Percentiles rank a stretch among this genome's conserved stretches.
Evolutionary conservation across 768 basidiomycete genomes (phyloP).

Genomic region (Suillus clintonianus): DNA sequence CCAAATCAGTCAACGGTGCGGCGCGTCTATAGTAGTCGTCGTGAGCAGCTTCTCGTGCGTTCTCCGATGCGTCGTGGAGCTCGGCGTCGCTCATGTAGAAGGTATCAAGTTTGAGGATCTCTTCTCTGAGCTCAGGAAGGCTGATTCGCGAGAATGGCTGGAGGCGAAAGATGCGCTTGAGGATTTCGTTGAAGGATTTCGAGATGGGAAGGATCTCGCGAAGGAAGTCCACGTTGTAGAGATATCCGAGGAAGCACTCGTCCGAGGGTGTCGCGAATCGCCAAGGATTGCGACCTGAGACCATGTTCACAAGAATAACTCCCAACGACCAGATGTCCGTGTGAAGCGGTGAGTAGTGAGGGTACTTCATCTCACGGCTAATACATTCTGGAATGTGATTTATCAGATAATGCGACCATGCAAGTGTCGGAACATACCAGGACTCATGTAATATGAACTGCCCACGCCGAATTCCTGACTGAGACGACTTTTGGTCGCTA

Average conservation of each 20-base stretch:
- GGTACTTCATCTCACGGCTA: constrained; percentile 39
- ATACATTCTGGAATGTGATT: constrained; percentile 50
- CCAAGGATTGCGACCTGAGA: constrained; percentile 76
- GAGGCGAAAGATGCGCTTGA: constrained; percentile 72
- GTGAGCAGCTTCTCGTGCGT: constrained; percentile 1
- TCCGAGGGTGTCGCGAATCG: constrained; percentile 65
- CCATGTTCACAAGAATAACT: constrained; percentile 82
- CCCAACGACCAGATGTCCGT: constrained; percentile 73
- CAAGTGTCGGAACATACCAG: constrained; percentile 45
- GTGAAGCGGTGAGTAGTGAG: constrained; percentile 22
- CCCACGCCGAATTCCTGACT: constrained; percentile 59
- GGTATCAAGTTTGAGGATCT: constrained; percentile 54
- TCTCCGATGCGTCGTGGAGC: constrained; percentile 31
- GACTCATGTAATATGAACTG: constrained; percentile 68
- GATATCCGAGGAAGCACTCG: constrained; percentile 65
- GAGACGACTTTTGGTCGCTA: constrained; percentile 50
- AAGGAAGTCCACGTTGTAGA: constrained; percentile 64
- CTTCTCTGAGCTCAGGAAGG: constrained; percentile 59
- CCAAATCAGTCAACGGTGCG: background rate
- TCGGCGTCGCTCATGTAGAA: constrained; percentile 63
- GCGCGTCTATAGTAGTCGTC: background rate
- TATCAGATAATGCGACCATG: constrained; percentile 7
- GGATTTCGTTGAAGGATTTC: constrained; percentile 56
- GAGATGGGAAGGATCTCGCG: constrained; percentile 75
- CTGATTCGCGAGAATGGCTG: constrained; percentile 63